phyloP scores from a whole-genome alignment of 2,329 filamentous ascomycete genomes.

The Septoria linicola region DNA sequence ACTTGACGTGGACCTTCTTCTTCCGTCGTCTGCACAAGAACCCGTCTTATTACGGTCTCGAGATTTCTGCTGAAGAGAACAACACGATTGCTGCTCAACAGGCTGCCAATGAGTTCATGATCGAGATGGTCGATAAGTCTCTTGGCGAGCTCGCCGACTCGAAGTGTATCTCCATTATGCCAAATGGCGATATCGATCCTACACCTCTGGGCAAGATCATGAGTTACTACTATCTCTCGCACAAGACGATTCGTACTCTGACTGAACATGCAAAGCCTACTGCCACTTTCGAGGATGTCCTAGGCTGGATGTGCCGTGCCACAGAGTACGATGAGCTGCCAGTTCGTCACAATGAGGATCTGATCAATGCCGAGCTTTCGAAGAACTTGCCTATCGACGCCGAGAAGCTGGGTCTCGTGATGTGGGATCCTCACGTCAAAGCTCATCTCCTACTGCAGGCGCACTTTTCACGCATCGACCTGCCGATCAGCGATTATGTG shows the following conservation, averaged over 20 bases:
- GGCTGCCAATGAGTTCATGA: slow-evolving; percentile 90
- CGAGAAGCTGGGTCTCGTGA: slow-evolving; percentile 67
- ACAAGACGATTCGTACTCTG: slow-evolving; percentile 88
- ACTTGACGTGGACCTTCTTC: slow-evolving; percentile 99
- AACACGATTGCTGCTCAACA: slow-evolving; percentile 82
- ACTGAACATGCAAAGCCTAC: slow-evolving; percentile 71
- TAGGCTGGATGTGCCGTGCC: slow-evolving; percentile 90
- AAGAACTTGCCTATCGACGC: slow-evolving; percentile 72
- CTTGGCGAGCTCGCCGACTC: slow-evolving; percentile 79
- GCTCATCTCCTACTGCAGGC: slow-evolving; percentile 91
- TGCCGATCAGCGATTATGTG: slow-evolving; percentile 95
- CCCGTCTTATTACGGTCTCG: slow-evolving; percentile 93
- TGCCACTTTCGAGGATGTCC: slow-evolving; percentile 75
- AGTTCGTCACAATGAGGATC: slow-evolving; percentile 95
- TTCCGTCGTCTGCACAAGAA: slow-evolving; percentile 97
- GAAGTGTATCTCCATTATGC: slow-evolving; percentile 76
- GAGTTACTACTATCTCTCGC: slow-evolving; percentile 96
- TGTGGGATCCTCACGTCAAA: slow-evolving; percentile 99
- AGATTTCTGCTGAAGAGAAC: slow-evolving; percentile 89
- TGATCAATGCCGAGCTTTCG: slow-evolving; percentile 90
- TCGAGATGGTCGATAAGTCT: slow-evolving; percentile 85
- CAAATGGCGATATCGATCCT: slow-evolving; percentile 84
- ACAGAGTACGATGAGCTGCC: slow-evolving; percentile 97
- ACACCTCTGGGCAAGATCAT: slow-evolving; percentile 96
- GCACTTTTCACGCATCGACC: slow-evolving; percentile 86